Conservation (phyloP, 2,329 filamentous ascomycete species). For the Macrophomina phaseolina region DNA sequence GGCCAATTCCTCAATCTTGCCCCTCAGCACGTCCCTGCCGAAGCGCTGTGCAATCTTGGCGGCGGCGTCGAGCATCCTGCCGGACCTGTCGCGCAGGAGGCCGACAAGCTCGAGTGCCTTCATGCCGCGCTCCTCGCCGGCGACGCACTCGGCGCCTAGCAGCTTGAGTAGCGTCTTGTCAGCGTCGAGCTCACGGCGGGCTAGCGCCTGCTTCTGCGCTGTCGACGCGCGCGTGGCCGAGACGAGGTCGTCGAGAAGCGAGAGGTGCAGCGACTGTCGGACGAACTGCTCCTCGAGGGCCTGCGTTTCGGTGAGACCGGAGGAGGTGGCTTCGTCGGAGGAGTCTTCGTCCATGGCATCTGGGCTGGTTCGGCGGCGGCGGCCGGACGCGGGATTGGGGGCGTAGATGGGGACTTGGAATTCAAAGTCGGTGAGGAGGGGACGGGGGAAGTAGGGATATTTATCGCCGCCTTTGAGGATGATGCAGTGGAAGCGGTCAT, state of each 20-base stretch:
- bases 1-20: constrained; percentile 87
- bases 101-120: constrained; percentile 89
- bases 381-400: constrained; percentile 33
- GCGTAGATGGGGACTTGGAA: constrained; percentile 81
- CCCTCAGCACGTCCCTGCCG: constrained; percentile 76
- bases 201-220: constrained; percentile 69
- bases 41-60: constrained; percentile 88
- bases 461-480: constrained; percentile 95
- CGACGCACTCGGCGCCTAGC: constrained; percentile 85
- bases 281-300: constrained; percentile 83
- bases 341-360: constrained; percentile 40
- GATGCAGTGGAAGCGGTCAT: constrained; percentile 95
- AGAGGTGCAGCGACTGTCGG: constrained; percentile 71
- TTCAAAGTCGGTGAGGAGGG: constrained; percentile 89
- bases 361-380: constrained; percentile 46
- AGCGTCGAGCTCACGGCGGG: constrained; percentile 77
- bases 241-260: constrained; percentile 77
- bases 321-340: constrained; percentile 36
- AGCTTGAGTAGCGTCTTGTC: constrained; percentile 91
- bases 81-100: constrained; percentile 82
- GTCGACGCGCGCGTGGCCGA: constrained; percentile 69
- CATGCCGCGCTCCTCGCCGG: constrained; percentile 93
- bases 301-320: constrained; percentile 55
- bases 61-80: constrained; percentile 90
- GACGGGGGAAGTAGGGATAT: constrained; percentile 90